Evolutionary conservation across 2,329 filamentous ascomycete species (phyloP), one percentile per base, ranked within the genome.

Genomic region (Aspergillaceae sp.): DNA sequence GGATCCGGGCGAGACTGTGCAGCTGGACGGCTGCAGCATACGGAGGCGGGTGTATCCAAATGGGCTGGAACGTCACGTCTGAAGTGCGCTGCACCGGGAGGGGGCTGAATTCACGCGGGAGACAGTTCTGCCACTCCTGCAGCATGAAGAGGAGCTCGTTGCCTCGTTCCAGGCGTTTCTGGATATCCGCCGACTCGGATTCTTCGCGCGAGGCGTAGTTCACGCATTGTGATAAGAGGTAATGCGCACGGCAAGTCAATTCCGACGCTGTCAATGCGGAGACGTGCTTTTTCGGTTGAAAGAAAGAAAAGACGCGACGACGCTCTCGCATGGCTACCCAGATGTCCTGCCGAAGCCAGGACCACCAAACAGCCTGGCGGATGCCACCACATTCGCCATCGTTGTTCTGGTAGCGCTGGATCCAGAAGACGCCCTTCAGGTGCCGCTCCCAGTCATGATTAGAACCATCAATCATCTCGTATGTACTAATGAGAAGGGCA

Each of bases 361-460:
- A 74, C 80, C 80, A 84, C 80, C 80, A 83, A 0, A 79, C 76
- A 0, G 78, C 75, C 50, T 76, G 73, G 37, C 75, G 69, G 0
- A 83, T 64, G 0, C 78, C 77, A 0, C 74, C 73, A 0, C 73
- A 75, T 42, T 78, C 78, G 1, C 78, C 80, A 45, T 83, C 72
- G 40, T 80, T 79, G 41, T 80, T 71, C 44, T 80, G 77, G 0
- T 74, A 79, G n/a, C 79, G 66, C 47, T 82, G 75, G 10, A 83
- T 83, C 76, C 79, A 82, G 51, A 83, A 84, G 0, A 82, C 78
- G 0, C 80, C 80, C 55, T 82, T 77, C 0, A 83, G 65, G 56
- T 84, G 80, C 2, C 77, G 67, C 49, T 83, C 76, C 80, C 80
- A 83, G 40, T 71, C 73, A 60, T 75, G 59, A 11, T 73, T 71